Evolutionary conservation across 192 early-diverging fungal genomes (phyloP).

Genomic region (Coemansia sp.): DNA sequence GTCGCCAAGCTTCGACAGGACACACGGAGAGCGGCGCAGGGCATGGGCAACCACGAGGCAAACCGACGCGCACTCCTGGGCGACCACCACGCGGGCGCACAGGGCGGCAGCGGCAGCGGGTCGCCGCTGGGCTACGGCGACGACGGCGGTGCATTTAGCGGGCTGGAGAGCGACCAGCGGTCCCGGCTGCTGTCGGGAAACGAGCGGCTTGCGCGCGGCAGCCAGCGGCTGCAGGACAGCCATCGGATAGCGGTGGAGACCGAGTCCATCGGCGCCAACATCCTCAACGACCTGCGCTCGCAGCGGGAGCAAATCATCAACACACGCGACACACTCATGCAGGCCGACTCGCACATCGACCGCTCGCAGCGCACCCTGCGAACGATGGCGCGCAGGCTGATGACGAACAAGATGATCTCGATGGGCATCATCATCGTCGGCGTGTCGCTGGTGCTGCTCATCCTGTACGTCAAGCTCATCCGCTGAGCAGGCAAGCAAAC

Average conservation of each 20-base stretch:
- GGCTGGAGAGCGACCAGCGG: constrained; percentile 62
- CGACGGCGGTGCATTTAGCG: constrained; percentile 44
- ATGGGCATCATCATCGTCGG: constrained; percentile 79
- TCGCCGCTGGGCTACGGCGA: constrained; percentile 51
- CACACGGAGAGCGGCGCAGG: constrained; percentile 34
- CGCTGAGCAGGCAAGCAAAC: too few relatives aligned
- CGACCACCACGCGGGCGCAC: constrained; percentile 27
- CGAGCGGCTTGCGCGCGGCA: constrained; percentile 76
- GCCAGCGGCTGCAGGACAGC: constrained; percentile 78
- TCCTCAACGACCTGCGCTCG: constrained; percentile 73
- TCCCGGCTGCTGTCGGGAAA: constrained; percentile 78
- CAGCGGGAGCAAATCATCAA: constrained; percentile 89
- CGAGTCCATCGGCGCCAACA: constrained; percentile 79
- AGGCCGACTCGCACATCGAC: constrained; percentile 71
- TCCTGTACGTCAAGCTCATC: constrained; percentile 75
- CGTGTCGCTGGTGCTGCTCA: constrained; percentile 75
- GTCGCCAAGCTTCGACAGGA: constrained; percentile 76
- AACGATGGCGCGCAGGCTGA: constrained; percentile 75
- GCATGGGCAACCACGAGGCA: constrained; percentile 21
- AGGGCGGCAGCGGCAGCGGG: constrained; percentile 53
- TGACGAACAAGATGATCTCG: constrained; percentile 84
- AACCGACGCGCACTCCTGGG: constrained; percentile 67
- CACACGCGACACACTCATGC: constrained; percentile 80
- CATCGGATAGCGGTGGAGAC: constrained; percentile 90
- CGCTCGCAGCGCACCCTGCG: constrained; percentile 62